phyloP scores from a whole-genome alignment of 805 yeast genomes.

The Lachancea fermentati region DNA sequence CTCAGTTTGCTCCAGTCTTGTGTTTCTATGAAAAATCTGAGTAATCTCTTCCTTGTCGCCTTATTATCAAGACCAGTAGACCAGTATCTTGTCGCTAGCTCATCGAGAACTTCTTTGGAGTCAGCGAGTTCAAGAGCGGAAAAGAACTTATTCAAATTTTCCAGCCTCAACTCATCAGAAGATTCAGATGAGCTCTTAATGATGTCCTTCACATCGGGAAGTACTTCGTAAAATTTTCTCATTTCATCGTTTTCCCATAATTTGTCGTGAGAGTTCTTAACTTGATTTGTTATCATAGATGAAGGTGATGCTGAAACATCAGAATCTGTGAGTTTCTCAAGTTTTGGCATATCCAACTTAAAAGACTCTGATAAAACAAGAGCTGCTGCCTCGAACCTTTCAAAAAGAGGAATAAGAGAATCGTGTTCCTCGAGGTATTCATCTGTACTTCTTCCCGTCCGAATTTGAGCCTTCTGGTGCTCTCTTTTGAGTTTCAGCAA shows the following conservation, averaged over 20 bases:
- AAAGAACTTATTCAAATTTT: conserved; percentile 40
- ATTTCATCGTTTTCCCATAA: conserved; percentile 66
- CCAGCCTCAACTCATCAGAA: conserved; percentile 31
- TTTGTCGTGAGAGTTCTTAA: conserved; percentile 17
- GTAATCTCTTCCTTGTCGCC: conserved; percentile 60
- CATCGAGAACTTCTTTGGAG: conserved; percentile 46
- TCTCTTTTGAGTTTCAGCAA: conserved; percentile 34
- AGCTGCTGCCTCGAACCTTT: conserved; percentile 40
- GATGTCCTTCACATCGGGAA: conserved; percentile 38
- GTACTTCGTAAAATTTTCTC: conserved; percentile 55
- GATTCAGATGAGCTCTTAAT: conserved; percentile 6
- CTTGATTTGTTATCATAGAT: conserved; percentile 24
- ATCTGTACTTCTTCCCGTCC: conserved; percentile 54
- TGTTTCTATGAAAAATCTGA: conserved; percentile 48
- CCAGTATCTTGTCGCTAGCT: conserved; percentile 45
- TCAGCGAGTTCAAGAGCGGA: conserved; percentile 38
- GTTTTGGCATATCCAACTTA: conserved; percentile 34
- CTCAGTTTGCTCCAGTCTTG: conserved; percentile 41
- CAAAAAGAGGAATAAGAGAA: conserved; percentile 33
- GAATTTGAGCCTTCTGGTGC: conserved; percentile 51
- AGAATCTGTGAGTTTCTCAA: conserved; percentile 26
- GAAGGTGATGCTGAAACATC: conserved; percentile 22
- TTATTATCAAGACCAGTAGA: conserved; percentile 52
- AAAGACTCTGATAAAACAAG: conserved; percentile 41
- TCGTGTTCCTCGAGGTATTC: conserved; percentile 36